Evolutionary conservation across 192 early-diverging fungal species (phyloP).

Genomic region (Entomortierella beljakovae): DNA sequence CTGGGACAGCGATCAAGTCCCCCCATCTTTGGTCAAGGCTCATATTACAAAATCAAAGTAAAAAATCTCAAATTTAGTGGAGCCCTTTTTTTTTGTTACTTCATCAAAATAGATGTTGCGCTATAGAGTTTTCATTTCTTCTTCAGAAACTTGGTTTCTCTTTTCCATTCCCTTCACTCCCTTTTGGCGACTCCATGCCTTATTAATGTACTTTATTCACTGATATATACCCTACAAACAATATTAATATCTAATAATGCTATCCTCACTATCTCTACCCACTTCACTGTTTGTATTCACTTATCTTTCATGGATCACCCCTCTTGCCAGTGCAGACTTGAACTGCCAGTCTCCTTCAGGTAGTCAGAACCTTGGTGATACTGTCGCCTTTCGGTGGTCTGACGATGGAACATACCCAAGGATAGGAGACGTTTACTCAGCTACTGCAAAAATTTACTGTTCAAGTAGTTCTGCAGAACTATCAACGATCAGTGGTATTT

Average conservation of each 20-base stretch:
- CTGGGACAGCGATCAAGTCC: too few relatives aligned
- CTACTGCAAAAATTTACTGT: constrained; percentile 3
- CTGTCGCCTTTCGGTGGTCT: neutral
- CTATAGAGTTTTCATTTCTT: too few relatives aligned
- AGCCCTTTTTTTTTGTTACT: too few relatives aligned
- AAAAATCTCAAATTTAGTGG: too few relatives aligned
- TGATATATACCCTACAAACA: neutral
- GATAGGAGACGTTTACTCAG: constrained; percentile 16
- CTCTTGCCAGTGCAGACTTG: constrained; percentile 1
- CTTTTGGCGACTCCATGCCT: too few relatives aligned
- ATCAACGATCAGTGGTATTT: neutral
- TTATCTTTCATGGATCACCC: neutral
- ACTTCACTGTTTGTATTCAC: neutral
- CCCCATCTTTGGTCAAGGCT: too few relatives aligned
- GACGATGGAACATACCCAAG: constrained; percentile 16
- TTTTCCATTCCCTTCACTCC: neutral
- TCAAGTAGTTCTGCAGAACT: constrained; percentile 1
- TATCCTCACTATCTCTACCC: neutral
- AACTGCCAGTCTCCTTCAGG: constrained; percentile 17
- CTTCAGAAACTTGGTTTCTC: too few relatives aligned
- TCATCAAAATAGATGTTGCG: too few relatives aligned
- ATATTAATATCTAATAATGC: neutral
- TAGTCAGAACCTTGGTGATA: neutral
- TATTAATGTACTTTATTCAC: too few relatives aligned
- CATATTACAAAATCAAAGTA: too few relatives aligned